Percentiles rank a stretch among this genome's conserved stretches.
Evolutionary conservation across 768 basidiomycete species (phyloP).

Genomic region (Suillus paluster): DNA sequence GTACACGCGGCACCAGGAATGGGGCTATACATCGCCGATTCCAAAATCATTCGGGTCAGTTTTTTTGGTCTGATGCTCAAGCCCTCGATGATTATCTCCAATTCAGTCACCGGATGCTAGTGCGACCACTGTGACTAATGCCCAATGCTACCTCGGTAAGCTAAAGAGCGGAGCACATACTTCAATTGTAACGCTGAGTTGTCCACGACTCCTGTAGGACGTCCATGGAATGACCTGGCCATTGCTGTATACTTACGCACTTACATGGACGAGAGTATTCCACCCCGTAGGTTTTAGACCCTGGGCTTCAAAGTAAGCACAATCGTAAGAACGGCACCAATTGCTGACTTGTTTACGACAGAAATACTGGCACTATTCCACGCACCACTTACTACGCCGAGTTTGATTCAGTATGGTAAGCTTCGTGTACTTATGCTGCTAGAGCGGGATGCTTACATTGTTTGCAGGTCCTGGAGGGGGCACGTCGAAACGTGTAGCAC

Average conservation of each 20-base stretch:
- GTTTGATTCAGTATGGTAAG: constrained; percentile 53
- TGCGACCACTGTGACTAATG: constrained; percentile 46
- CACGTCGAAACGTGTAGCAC: constrained; percentile 45
- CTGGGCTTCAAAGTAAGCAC: constrained; percentile 37
- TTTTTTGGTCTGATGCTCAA: not conserved
- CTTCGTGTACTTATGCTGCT: not conserved
- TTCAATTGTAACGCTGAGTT: not conserved
- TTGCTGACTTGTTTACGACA: constrained; percentile 18
- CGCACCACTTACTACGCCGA: constrained; percentile 64
- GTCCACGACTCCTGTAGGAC: constrained; percentile 23
- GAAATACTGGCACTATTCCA: constrained; percentile 51
- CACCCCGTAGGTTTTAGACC: constrained; percentile 56
- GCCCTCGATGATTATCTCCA: not conserved
- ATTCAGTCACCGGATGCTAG: constrained; percentile 63
- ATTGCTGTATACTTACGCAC: constrained; percentile 57
- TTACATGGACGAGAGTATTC: constrained; percentile 61
- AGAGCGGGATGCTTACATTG: not conserved
- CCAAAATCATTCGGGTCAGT: constrained; percentile 58
- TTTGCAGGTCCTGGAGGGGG: constrained; percentile 54
- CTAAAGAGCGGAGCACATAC: not conserved
- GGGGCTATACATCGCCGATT: constrained; percentile 62
- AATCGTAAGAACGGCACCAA: not conserved
- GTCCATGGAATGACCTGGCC: constrained; percentile 68
- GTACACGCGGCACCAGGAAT: constrained; percentile 46
- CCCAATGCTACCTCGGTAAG: constrained; percentile 55